phyloP scores from a whole-genome alignment of 768 basidiomycete genomes.

The Lentinula raphanica region DNA sequence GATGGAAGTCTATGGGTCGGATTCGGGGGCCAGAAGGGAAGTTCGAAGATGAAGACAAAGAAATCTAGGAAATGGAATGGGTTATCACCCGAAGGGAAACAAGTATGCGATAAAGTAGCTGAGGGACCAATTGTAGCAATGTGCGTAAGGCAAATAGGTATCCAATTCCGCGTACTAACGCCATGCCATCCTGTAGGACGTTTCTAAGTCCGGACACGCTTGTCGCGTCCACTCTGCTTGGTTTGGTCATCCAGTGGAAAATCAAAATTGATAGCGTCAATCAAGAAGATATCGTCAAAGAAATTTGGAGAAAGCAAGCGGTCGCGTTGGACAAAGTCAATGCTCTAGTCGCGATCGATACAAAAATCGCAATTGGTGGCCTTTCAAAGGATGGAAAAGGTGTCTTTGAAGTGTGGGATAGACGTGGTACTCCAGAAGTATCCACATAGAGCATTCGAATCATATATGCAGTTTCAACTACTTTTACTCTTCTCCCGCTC shows the following conservation, averaged over 20 bases:
- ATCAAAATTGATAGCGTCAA: conserved; percentile 34
- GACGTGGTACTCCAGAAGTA: neutral
- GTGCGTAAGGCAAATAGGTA: conserved; percentile 33
- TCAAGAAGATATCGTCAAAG: conserved; percentile 34
- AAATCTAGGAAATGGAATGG: conserved; percentile 71
- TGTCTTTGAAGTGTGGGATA: conserved; percentile 57
- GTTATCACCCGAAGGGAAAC: conserved; percentile 40
- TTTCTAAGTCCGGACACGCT: conserved; percentile 45
- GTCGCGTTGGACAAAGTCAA: conserved; percentile 58
- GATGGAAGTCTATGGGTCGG: conserved; percentile 73
- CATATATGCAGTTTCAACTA: neutral
- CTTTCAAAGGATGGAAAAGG: conserved; percentile 54
- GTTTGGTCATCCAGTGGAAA: conserved; percentile 46
- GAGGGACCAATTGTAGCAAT: conserved; percentile 72
- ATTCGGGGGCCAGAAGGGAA: conserved; percentile 51
- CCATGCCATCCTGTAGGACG: conserved; percentile 28
- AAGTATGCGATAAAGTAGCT: conserved; percentile 43
- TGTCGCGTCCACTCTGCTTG: conserved; percentile 57
- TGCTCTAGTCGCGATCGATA: conserved; percentile 43
- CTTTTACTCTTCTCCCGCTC: conserved; percentile 23
- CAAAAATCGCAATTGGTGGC: conserved; percentile 56
- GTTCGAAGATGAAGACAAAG: conserved; percentile 37
- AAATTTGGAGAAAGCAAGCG: conserved; percentile 43
- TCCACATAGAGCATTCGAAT: neutral
- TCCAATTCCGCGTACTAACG: neutral